These are phyloP conservation scores for Pichia phayaonensis DNA, from an alignment of 805 yeast species.

Conservation along the genomic window DNA sequence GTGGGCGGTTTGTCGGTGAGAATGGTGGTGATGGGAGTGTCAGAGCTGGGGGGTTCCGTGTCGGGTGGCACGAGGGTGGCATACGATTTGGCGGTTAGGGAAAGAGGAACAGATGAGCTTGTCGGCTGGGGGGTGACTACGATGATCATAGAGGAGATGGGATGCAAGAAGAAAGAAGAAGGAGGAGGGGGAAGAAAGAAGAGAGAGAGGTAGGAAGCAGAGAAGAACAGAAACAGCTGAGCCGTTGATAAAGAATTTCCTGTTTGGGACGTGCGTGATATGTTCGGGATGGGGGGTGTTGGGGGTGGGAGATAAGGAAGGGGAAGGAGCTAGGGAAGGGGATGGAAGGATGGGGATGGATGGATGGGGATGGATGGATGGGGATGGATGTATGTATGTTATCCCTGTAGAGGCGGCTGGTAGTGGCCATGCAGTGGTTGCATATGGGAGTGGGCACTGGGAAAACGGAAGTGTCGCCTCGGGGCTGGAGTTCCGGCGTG, in stretches of 20 bases:
- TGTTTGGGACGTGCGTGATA: background rate
- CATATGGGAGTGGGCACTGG: no score
- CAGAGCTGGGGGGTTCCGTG: background rate
- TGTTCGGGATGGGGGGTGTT: background rate
- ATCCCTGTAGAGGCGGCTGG: no score
- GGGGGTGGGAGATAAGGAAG: no score
- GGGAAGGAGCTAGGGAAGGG: no score
- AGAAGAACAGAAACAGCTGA: background rate
- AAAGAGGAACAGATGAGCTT: background rate
- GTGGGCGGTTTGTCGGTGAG: background rate
- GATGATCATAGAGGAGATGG: background rate
- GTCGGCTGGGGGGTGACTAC: background rate
- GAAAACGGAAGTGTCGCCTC: no score
- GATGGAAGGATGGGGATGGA: no score
- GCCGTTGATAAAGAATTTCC: background rate
- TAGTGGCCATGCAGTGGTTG: no score
- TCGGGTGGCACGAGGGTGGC: background rate
- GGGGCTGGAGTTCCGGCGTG: no score
- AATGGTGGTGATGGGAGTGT: background rate
- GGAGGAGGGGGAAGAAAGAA: background rate
- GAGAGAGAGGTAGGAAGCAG: background rate
- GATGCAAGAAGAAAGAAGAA: background rate
- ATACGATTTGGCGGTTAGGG: background rate
- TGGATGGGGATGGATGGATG: no score
- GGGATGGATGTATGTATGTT: no score